Evolutionary conservation across 495 filamentous ascomycete species (phyloP).

Genomic region (Pseudoneurospora amorphoporcata): DNA sequence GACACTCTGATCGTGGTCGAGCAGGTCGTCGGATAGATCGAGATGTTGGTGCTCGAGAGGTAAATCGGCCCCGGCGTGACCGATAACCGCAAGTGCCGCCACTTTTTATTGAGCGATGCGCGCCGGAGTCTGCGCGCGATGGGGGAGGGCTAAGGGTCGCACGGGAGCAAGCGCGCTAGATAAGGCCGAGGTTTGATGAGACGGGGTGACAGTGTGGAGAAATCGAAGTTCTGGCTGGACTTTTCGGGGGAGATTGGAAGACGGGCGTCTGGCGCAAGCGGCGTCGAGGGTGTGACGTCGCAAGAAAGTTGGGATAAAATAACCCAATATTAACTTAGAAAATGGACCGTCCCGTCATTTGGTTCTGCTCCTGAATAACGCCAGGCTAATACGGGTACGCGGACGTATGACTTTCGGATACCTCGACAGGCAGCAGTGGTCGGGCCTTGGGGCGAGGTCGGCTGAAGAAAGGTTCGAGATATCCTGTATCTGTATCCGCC

Average conservation of each 20-base stretch:
- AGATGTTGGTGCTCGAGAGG: slow-evolving; percentile 35
- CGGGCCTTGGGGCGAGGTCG: neutral
- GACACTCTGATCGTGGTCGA: slow-evolving; percentile 23
- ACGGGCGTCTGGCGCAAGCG: neutral
- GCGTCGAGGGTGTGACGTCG: neutral
- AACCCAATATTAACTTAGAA: neutral
- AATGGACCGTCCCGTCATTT: neutral
- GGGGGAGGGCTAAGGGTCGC: slow-evolving; percentile 4
- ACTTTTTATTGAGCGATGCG: slow-evolving; percentile 27
- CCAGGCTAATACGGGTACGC: neutral
- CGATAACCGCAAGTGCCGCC: slow-evolving; percentile 38
- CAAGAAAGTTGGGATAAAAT: neutral
- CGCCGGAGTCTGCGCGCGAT: slow-evolving; percentile 22
- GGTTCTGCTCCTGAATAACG: neutral
- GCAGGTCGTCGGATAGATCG: slow-evolving; percentile 30
- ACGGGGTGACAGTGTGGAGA: neutral
- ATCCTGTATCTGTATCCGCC: neutral
- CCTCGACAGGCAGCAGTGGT: neutral
- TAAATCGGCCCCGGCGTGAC: slow-evolving; percentile 32
- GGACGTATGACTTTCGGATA: neutral
- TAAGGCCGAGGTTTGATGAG: neutral
- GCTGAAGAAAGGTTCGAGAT: neutral
- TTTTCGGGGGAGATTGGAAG: neutral
- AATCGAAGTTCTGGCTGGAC: neutral
- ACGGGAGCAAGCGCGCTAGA: slow-evolving; percentile 1